A percentile compares a stretch with the other conserved stretches of the same genome.
phyloP scores from a whole-genome alignment of 768 basidiomycete species.

The Russula compacta region DNA sequence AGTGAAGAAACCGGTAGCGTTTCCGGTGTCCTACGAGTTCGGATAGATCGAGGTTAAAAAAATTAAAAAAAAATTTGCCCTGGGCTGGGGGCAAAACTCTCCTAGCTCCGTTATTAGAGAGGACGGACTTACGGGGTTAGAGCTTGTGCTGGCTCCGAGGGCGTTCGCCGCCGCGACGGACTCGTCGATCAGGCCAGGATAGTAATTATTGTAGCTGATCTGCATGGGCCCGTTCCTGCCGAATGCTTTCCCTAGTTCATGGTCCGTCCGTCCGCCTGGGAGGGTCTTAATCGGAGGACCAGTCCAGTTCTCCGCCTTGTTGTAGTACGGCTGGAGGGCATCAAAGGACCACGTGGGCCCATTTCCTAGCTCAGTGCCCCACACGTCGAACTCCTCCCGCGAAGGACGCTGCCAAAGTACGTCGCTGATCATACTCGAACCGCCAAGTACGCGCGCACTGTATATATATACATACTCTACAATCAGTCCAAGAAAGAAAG shows the following conservation, averaged over 20 bases:
- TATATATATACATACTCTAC: too few relatives aligned
- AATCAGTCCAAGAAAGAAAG: not conserved
- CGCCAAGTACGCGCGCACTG: slow-evolving; percentile 15
- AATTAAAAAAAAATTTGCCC: too few relatives aligned
- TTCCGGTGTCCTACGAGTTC: slow-evolving; percentile 4
- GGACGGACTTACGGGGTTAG: slow-evolving; percentile 12
- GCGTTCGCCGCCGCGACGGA: slow-evolving; percentile 14
- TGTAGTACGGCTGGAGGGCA: slow-evolving; percentile 14
- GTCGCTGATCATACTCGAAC: slow-evolving; percentile 20
- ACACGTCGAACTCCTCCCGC: slow-evolving; percentile 15
- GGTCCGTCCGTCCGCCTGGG: slow-evolving; percentile 8
- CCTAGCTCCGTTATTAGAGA: too few relatives aligned
- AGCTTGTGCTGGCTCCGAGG: slow-evolving; percentile 8
- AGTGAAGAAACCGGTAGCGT: slow-evolving; percentile 17
- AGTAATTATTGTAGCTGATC: slow-evolving; percentile 18
- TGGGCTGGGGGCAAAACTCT: too few relatives aligned
- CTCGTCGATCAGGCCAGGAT: slow-evolving; percentile 14
- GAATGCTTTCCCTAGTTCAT: not conserved
- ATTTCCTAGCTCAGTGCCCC: slow-evolving; percentile 16
- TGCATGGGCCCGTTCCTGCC: slow-evolving; percentile 15
- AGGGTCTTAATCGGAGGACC: slow-evolving; percentile 7
- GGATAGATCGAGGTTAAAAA: not conserved
- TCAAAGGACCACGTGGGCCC: slow-evolving; percentile 15
- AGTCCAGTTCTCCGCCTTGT: slow-evolving; percentile 19
- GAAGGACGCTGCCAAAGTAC: slow-evolving; percentile 19